Base-by-base conservation (phyloP, 352 stramenopile species). In the Phytophthora hibernalis region DNA sequence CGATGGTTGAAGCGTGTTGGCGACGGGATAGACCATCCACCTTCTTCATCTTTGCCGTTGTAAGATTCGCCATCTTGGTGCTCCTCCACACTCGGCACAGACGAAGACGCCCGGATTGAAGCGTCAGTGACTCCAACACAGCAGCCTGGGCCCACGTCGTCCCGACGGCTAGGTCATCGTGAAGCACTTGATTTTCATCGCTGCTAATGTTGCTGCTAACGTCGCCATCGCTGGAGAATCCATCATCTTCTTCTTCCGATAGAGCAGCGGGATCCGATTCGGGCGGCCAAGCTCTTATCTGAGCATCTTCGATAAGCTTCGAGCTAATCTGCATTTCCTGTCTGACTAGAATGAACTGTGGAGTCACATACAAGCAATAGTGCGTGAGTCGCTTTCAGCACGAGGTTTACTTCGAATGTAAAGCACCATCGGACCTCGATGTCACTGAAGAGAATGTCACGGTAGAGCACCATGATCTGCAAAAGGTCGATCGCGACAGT, bases 391-490 rank as follows among this genome's bases (percentile, higher is more conserved):
- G 31, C 13, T 38, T 30, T 30, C 26, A 30, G 33, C 33, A 40
- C 3, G 33, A 13, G 5, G 15, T 40, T 12, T n/a, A 13, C 15
- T n/a, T n/a, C 33, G 1, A 40, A 45, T 21, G 38, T 2, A 21
- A 35, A 51, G 33, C 31, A 43, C 7, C 28, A 38, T 44, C 53
- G 15, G 52, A 89, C 83, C 78, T 92, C 84, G 33, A 92, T 70
- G 33, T 91, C 84, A 52, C 72, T 85, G 58, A 91, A 92, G 37
- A 91, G 76, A 13, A 91, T 69, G 45, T 90, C 84, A 15, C 82
- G 76, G 35, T 91, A 88, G 15, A 89, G 74, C 16, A 79, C 74
- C 68, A 92, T 78, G 15, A 91, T 62, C 26, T 81, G 65, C 48
- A 92, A 58, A 9, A 91, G 47, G 5, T 85, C 65, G 16, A 85